Base-by-base conservation (phyloP, 164 flowering plant species). In the Tetracentron sinense region DNA sequence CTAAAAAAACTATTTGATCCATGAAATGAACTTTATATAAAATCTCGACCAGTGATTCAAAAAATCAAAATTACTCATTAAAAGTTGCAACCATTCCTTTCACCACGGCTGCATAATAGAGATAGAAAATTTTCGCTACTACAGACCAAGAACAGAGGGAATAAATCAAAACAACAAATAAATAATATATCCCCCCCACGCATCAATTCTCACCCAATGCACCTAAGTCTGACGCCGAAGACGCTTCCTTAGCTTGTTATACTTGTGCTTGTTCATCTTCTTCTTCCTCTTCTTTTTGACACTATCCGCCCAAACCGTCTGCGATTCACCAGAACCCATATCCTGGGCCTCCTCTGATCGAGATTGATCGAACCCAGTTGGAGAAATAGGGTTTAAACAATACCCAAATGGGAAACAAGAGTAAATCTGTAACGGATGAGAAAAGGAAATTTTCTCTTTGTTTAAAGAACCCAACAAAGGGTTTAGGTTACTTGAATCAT, bases 251-350 rank as follows among this genome's bases (percentile, higher is more conserved):
- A 77, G 77, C 74, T 82, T 82, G 67, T 60, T 71, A 56, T 76
- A 77, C 74, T 81, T 81, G 70, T 81, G 85, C 70, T 81, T 81
- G 75, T 81, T 81, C 85, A 81, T 81, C 79, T 78, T 81, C 79
- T 54, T 76, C 78, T 80, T 80, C 69, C 84, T 66, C 80, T 80
- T 80, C 78, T 80, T 80, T 79, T 81, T 78, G 47, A 79, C 82
- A 64, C 85, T 78, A 50, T 81, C 82, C 1, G 85, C 83, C 78
- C 81, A 72, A 27, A 73, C 17, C 21, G 53, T 55, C 27, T 49
- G 26, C 42, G 61, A 63, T 5, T 65, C 78, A 49, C 21, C 64
- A 1, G 17, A 58, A 25, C 16, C 74, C 3, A 10, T 60, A 17
- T 52, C 68, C 11, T 48, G 69, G 6, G 28, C 70, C 54, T 42